phyloP scores from a whole-genome alignment of 2,329 filamentous ascomycete genomes.

The Dactylonectria estremocensis region DNA sequence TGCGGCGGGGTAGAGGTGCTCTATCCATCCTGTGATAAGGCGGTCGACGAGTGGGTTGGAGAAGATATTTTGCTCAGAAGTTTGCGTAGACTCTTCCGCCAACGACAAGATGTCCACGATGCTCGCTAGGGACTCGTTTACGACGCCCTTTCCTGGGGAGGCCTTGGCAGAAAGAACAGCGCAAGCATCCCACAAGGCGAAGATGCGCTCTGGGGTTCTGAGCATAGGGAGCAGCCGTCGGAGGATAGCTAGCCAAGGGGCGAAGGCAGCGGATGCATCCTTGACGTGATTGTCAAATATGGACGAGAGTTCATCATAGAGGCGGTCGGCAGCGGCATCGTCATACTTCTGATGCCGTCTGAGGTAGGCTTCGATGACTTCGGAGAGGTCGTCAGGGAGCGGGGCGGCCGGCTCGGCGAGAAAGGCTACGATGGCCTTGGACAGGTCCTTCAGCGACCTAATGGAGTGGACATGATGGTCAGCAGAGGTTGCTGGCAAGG shows the following conservation, averaged over 20 bases:
- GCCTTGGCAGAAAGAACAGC: slow-evolving; percentile 61
- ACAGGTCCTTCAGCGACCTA: slow-evolving; percentile 74
- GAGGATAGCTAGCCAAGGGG: slow-evolving; percentile 79
- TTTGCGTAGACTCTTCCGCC: slow-evolving; percentile 70
- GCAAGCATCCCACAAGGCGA: slow-evolving; percentile 80
- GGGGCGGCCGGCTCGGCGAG: slow-evolving; percentile 68
- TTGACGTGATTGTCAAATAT: slow-evolving; percentile 77
- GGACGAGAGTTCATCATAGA: slow-evolving; percentile 80
- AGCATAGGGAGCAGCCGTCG: slow-evolving; percentile 76
- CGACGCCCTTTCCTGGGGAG: slow-evolving; percentile 73
- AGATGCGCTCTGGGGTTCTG: slow-evolving; percentile 72
- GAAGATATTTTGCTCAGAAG: slow-evolving; percentile 58
- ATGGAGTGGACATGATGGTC: slow-evolving; percentile 40
- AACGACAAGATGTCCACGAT: slow-evolving; percentile 76
- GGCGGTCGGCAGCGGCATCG: slow-evolving; percentile 76
- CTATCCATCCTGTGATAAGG: slow-evolving; percentile 71
- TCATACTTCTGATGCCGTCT: slow-evolving; percentile 78
- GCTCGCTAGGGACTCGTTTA: slow-evolving; percentile 76
- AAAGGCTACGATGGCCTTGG: slow-evolving; percentile 69
- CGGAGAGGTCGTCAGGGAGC: slow-evolving; percentile 75
- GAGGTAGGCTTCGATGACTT: slow-evolving; percentile 77
- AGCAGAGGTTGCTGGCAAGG: slow-evolving; percentile 33
- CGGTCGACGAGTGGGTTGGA: slow-evolving; percentile 69
- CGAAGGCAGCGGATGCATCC: slow-evolving; percentile 69
- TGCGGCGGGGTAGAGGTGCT: slow-evolving; percentile 59